A percentile compares a stretch with the other conserved stretches of the same genome.
Conservation (phyloP, 345 rosid genomes). For the Laguncularia racemosa region DNA sequence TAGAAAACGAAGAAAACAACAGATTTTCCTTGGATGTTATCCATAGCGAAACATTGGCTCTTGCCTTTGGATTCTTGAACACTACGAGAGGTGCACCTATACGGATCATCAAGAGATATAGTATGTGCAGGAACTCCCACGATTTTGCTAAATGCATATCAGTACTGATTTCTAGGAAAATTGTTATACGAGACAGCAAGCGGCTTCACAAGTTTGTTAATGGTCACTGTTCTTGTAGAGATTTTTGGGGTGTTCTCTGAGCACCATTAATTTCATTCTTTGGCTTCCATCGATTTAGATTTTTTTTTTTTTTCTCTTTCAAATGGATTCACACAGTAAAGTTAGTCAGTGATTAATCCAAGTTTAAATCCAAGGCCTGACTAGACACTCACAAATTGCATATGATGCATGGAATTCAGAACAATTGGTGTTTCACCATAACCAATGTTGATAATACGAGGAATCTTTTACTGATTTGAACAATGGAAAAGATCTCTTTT, state of each 20-base stretch:
- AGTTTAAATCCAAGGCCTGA: too few species aligned
- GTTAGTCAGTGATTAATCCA: too few species aligned
- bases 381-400: too few species aligned
- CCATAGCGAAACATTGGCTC: conserved; percentile 44
- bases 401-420: too few species aligned
- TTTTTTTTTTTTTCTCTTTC: too few species aligned
- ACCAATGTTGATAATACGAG: too few species aligned
- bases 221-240: conserved; percentile 46
- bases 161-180: conserved; percentile 19
- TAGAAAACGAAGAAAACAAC: conserved; percentile 7
- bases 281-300: neutral
- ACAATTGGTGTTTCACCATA: too few species aligned
- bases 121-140: conserved; percentile 45
- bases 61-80: conserved; percentile 43
- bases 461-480: too few species aligned
- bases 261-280: neutral
- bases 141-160: conserved; percentile 36
- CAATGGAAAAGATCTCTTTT: too few species aligned
- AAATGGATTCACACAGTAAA: too few species aligned
- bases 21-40: conserved; percentile 6
- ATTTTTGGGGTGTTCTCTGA: conserved; percentile 24
- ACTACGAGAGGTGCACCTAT: conserved; percentile 19
- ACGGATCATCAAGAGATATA: conserved; percentile 26
- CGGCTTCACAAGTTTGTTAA: conserved; percentile 40
- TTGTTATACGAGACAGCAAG: conserved; percentile 40